phyloP scores from a whole-genome alignment of 1,284 basidiomycete genomes.

The Apiotrichum domesticum region DNA sequence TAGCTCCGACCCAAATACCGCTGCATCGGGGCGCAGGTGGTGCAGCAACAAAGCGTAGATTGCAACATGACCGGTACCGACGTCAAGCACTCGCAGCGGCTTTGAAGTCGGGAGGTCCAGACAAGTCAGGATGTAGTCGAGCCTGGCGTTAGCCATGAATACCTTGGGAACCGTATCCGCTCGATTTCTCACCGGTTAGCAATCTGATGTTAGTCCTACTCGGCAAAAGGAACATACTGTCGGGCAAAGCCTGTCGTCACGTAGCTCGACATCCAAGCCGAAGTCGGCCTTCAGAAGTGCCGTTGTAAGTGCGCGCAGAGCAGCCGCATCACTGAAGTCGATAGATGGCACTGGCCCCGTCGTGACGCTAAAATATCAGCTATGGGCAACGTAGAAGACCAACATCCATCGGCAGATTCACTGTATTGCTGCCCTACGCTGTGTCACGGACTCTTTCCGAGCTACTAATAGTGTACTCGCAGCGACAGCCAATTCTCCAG shows the following conservation, averaged over 20 bases:
- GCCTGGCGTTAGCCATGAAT: conserved; percentile 45
- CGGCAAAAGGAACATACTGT: conserved; percentile 57
- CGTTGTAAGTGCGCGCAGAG: conserved; percentile 68
- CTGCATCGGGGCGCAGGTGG: conserved; percentile 54
- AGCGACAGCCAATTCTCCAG: no score
- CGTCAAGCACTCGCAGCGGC: conserved; percentile 47
- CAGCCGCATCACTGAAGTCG: conserved; percentile 63
- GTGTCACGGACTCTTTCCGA: no score
- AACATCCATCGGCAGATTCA: no score
- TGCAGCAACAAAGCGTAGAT: conserved; percentile 81
- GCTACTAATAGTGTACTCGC: no score
- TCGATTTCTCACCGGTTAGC: conserved; percentile 34
- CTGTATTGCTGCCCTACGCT: no score
- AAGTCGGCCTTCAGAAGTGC: conserved; percentile 73
- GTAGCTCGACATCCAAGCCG: conserved; percentile 57
- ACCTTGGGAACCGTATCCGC: background rate
- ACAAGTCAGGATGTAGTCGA: conserved; percentile 71
- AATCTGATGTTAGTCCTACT: conserved; percentile 23
- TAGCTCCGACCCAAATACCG: conserved; percentile 63
- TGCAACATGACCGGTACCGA: conserved; percentile 80
- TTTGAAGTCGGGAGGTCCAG: conserved; percentile 51
- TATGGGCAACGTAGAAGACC: no score
- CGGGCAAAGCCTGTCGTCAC: conserved; percentile 71
- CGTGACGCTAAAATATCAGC: no score
- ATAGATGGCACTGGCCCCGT: conserved; percentile 42